These are phyloP conservation scores for Neonectria punicea DNA, from an alignment of 2,329 filamentous ascomycete species.

Conservation along the genomic window DNA sequence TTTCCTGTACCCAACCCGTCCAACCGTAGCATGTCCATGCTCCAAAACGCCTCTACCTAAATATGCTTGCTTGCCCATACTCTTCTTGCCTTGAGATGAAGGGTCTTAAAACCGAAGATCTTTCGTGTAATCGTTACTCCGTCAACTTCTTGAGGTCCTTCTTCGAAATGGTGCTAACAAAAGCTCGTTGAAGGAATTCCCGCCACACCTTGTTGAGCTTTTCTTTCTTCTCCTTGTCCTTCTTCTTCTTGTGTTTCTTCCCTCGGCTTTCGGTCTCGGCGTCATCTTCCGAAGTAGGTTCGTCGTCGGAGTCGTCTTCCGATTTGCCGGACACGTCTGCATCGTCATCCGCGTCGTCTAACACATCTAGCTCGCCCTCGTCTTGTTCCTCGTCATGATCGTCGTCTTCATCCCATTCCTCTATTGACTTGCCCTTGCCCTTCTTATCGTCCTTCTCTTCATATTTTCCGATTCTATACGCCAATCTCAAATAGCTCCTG, in stretches of 20 bases:
- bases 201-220: constrained; percentile 77
- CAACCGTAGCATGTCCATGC: constrained; percentile 2
- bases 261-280: constrained; percentile 17
- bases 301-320: constrained; percentile 29
- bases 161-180: constrained; percentile 76
- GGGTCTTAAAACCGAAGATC: neutral
- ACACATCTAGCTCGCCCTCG: constrained; percentile 45
- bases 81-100: constrained; percentile 1
- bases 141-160: constrained; percentile 69
- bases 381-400: constrained; percentile 33
- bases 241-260: constrained; percentile 59
- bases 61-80: constrained; percentile 3
- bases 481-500: constrained; percentile 80
- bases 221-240: constrained; percentile 58
- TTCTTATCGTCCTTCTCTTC: constrained; percentile 31
- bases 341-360: constrained; percentile 41
- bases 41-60: constrained; percentile 18
- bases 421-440: constrained; percentile 36
- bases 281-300: constrained; percentile 35
- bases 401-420: constrained; percentile 24
- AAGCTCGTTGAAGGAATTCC: constrained; percentile 81
- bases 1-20: neutral
- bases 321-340: constrained; percentile 42
- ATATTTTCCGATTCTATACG: constrained; percentile 74
- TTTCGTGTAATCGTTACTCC: constrained; percentile 21